Conservation (phyloP, 352 stramenopile genomes). For the Pythium insidiosum region DNA sequence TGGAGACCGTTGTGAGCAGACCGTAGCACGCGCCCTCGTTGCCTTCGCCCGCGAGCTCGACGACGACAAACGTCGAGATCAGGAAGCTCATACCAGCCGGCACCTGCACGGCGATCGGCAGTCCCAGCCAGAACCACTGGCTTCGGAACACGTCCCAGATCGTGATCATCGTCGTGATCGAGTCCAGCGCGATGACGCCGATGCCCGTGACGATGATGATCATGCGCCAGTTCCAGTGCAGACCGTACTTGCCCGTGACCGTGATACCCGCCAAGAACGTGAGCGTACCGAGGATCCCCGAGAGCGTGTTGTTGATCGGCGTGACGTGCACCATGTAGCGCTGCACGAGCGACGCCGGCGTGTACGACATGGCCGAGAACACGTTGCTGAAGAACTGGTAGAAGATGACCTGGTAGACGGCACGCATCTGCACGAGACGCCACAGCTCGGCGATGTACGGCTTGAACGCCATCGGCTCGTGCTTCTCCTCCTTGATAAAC, state of each 20-base stretch:
- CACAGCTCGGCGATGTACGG: constrained; percentile 21
- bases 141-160: constrained; percentile 26
- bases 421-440: constrained; percentile 20
- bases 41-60: constrained; percentile 28
- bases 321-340: constrained; percentile 19
- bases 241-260: constrained; percentile 11
- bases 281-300: constrained; percentile 15
- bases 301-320: constrained; percentile 30
- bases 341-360: constrained; percentile 17
- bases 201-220: constrained; percentile 17
- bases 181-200: constrained; percentile 9
- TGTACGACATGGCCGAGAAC: constrained; percentile 24
- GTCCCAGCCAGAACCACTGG: too few relatives aligned
- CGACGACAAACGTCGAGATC: too few relatives aligned
- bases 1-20: constrained; percentile 28
- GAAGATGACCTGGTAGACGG: constrained; percentile 37
- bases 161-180: constrained; percentile 10
- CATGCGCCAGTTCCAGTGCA: too few relatives aligned
- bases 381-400: constrained; percentile 31
- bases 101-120: constrained; percentile 19
- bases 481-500: constrained; percentile 25
- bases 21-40: constrained; percentile 35
- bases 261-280: constrained; percentile 18
- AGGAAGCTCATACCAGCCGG: constrained; percentile 25
- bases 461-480: constrained; percentile 5